Conservation (phyloP, 169 alveolate genomes). For the Plasmodium knowlesi region DNA sequence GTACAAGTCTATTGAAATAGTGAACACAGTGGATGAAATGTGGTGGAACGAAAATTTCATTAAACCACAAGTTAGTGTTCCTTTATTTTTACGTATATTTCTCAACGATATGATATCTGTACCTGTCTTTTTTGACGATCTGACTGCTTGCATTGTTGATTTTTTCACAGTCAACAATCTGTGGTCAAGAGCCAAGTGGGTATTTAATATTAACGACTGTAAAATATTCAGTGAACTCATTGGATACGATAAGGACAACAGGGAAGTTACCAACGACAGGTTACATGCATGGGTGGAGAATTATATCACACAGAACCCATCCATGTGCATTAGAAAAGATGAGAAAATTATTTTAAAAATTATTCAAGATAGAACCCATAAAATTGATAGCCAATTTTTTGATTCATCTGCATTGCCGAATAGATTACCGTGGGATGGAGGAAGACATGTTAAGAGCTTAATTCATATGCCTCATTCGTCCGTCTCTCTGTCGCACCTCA, state of each 20-base stretch:
- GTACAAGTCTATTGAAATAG: constrained; percentile 45
- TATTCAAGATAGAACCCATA: constrained; percentile 82
- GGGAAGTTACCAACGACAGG: constrained; percentile 72
- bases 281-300: constrained; percentile 85
- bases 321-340: constrained; percentile 77
- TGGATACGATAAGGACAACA: constrained; percentile 77
- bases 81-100: constrained; percentile 82
- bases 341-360: constrained; percentile 78
- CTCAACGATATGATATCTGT: constrained; percentile 81
- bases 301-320: constrained; percentile 79
- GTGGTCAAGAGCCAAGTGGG: constrained; percentile 86
- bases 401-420: constrained; percentile 79
- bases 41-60: constrained; percentile 88
- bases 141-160: constrained; percentile 83
- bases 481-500: constrained; percentile 89
- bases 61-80: constrained; percentile 83
- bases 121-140: constrained; percentile 86
- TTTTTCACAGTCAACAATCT: constrained; percentile 75
- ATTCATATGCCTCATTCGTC: constrained; percentile 92
- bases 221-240: constrained; percentile 77
- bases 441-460: constrained; percentile 90
- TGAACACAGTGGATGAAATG: constrained; percentile 76
- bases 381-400: constrained; percentile 83
- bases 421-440: constrained; percentile 93
- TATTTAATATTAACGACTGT: constrained; percentile 82